These are phyloP conservation scores for Deuterostichococcus epilithicus DNA, from an alignment of 139 green algal genomes.

Conservation along the genomic window DNA sequence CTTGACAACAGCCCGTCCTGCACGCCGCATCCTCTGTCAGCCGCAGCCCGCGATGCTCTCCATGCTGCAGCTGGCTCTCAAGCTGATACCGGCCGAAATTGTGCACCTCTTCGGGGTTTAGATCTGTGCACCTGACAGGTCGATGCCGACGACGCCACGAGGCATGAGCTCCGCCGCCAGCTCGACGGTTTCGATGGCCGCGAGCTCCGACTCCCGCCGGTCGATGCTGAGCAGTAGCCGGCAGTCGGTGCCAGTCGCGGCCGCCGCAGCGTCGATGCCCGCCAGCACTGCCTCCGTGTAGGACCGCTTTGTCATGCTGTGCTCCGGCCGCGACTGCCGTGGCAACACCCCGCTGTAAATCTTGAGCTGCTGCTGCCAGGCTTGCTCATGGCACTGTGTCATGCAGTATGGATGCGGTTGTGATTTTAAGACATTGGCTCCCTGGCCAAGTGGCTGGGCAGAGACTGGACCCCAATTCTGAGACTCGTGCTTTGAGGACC, in stretches of 20 bases:
- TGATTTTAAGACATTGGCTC: too few species aligned
- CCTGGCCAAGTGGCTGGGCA: too few species aligned
- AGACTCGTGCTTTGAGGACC: too few species aligned
- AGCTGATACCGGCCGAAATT: too few species aligned
- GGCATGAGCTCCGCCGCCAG: slow-evolving; percentile 35
- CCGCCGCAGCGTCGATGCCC: slow-evolving; percentile 18
- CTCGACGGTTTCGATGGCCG: slow-evolving; percentile 60
- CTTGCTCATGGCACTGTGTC: background rate
- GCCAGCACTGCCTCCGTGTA: slow-evolving; percentile 71
- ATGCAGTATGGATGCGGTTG: too few species aligned
- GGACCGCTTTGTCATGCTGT: slow-evolving; percentile 70
- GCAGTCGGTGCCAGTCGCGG: background rate
- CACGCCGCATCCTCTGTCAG: too few species aligned
- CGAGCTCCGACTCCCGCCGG: slow-evolving; percentile 47
- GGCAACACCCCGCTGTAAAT: too few species aligned
- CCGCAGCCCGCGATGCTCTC: too few species aligned
- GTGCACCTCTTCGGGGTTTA: too few species aligned
- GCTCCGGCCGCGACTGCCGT: slow-evolving; percentile 47
- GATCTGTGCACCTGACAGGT: slow-evolving; percentile 58
- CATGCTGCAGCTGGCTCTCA: too few species aligned
- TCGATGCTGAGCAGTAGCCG: slow-evolving; percentile 80
- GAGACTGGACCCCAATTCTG: too few species aligned
- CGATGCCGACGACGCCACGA: slow-evolving; percentile 58
- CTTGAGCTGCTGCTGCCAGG: background rate
- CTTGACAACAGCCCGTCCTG: too few species aligned